These are phyloP conservation scores for Clonostachys byssicola DNA, from an alignment of 2,329 filamentous ascomycete species.

Conservation along the genomic window DNA sequence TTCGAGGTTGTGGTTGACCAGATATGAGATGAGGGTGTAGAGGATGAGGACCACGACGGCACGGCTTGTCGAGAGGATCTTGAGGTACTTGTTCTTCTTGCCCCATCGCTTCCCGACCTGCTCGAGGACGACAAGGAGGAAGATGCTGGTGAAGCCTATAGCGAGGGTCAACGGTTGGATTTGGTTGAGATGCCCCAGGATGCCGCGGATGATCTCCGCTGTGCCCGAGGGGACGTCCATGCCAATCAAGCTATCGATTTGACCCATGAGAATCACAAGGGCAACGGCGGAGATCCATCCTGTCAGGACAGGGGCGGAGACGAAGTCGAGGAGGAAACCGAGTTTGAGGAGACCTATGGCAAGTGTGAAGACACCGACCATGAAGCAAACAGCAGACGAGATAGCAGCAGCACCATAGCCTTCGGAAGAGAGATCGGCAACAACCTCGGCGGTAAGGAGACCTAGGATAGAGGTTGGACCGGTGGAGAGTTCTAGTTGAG, in stretches of 20 bases:
- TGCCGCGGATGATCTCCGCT: constrained; percentile 53
- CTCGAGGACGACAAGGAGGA: constrained; percentile 52
- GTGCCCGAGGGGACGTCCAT: constrained; percentile 46
- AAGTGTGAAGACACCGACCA: constrained; percentile 58
- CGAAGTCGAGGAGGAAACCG: constrained; percentile 62
- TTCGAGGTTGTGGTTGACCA: constrained; percentile 49
- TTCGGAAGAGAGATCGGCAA: constrained; percentile 41
- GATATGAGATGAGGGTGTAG: constrained; percentile 60
- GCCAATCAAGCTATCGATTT: constrained; percentile 57
- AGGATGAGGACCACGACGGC: constrained; percentile 57
- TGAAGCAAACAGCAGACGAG: constrained; percentile 57
- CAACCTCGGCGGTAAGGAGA: constrained; percentile 57
- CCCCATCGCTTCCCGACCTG: constrained; percentile 56
- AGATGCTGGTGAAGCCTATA: constrained; percentile 53
- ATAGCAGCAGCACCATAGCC: constrained; percentile 51
- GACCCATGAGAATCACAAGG: constrained; percentile 62
- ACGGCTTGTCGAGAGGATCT: constrained; percentile 54
- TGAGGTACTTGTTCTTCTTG: constrained; percentile 50
- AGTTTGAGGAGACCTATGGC: constrained; percentile 57
- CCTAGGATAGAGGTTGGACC: constrained; percentile 63
- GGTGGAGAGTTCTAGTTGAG: constrained; percentile 47
- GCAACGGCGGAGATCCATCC: constrained; percentile 65
- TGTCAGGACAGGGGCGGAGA: constrained; percentile 59
- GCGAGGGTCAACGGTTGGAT: constrained; percentile 55
- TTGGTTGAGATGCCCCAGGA: constrained; percentile 50